These are phyloP conservation scores for Sequoiadendron giganteum DNA, from an alignment of 75 land plant genomes.

Conservation along the genomic window DNA sequence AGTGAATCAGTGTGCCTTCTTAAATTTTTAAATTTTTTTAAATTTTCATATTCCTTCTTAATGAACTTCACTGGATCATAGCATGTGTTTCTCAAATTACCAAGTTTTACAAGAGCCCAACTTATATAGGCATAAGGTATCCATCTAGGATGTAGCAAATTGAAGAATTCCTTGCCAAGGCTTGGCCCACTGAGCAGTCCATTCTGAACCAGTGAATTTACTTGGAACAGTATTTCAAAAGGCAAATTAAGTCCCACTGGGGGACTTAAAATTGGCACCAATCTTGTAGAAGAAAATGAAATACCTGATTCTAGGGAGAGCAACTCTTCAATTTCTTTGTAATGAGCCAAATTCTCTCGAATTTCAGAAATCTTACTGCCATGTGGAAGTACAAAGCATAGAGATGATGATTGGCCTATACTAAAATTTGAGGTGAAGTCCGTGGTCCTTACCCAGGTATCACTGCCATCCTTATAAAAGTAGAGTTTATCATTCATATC, in stretches of 20 bases:
- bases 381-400: constrained; percentile 55
- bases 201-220: constrained; percentile 63
- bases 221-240: constrained; percentile 56
- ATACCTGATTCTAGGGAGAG: constrained; percentile 22
- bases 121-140: constrained; percentile 24
- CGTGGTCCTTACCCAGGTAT: constrained; percentile 65
- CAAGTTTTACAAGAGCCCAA: constrained; percentile 53
- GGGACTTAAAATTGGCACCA: constrained; percentile 65
- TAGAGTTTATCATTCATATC: constrained; percentile 21
- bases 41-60: constrained; percentile 24
- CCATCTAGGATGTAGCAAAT: constrained; percentile 36
- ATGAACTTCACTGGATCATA: constrained; percentile 55
- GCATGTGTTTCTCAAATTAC: constrained; percentile 35
- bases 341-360: constrained; percentile 36
- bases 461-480: constrained; percentile 33
- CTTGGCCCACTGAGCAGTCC: constrained; percentile 54
- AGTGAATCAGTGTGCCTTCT: constrained; percentile 5
- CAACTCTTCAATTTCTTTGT: constrained; percentile 25
- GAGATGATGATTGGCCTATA: constrained; percentile 76
- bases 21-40: not conserved
- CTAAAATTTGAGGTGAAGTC: constrained; percentile 60
- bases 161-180: constrained; percentile 49
- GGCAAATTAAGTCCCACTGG: constrained; percentile 18
- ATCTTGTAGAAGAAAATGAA: constrained; percentile 42
- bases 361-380: constrained; percentile 27